A percentile compares a stretch with the other conserved stretches of the same genome.
These are phyloP conservation scores for Malus sylvestris DNA, from an alignment of 306 rosid genomes.

Conservation along the genomic window DNA sequence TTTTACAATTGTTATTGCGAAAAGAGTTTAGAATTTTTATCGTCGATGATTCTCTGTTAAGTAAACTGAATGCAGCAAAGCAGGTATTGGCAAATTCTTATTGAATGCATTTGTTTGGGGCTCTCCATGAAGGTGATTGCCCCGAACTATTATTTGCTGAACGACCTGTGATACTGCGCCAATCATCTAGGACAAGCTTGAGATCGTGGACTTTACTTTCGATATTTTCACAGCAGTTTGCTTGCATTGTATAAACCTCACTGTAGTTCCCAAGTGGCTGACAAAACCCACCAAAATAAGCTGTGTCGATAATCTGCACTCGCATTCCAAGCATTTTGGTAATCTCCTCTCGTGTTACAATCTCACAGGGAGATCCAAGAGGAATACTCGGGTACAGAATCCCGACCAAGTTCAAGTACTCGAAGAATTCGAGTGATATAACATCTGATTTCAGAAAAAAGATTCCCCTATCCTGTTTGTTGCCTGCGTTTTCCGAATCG, in stretches of 20 bases:
- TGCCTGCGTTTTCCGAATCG: not conserved
- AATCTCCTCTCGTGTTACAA: not conserved
- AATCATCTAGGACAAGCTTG: slow-evolving; percentile 48
- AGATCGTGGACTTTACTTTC: slow-evolving; percentile 47
- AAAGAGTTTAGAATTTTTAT: not conserved
- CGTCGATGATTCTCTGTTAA: not conserved
- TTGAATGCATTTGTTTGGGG: slow-evolving; percentile 33
- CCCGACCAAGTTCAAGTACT: slow-evolving; percentile 23
- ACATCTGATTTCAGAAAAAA: slow-evolving; percentile 31
- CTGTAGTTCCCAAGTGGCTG: slow-evolving; percentile 16
- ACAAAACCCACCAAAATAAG: slow-evolving; percentile 43
- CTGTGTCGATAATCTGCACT: slow-evolving; percentile 4
- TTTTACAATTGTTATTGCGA: too few species aligned
- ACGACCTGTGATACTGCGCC: slow-evolving; percentile 26
- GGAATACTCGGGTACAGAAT: slow-evolving; percentile 20
- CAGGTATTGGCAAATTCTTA: slow-evolving; percentile 2
- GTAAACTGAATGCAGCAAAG: not conserved
- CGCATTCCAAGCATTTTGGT: slow-evolving; percentile 15
- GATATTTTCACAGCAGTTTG: slow-evolving; percentile 42
- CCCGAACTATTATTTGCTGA: slow-evolving; percentile 12
- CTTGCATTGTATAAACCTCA: slow-evolving; percentile 33
- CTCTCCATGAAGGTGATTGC: slow-evolving; percentile 24
- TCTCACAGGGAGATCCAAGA: slow-evolving; percentile 28
- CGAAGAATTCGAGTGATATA: slow-evolving; percentile 24
- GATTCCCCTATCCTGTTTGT: slow-evolving; percentile 28